Percentiles rank a stretch among this genome's conserved stretches.
phyloP scores from a whole-genome alignment of 805 yeast genomes.

The Candida koratica region DNA sequence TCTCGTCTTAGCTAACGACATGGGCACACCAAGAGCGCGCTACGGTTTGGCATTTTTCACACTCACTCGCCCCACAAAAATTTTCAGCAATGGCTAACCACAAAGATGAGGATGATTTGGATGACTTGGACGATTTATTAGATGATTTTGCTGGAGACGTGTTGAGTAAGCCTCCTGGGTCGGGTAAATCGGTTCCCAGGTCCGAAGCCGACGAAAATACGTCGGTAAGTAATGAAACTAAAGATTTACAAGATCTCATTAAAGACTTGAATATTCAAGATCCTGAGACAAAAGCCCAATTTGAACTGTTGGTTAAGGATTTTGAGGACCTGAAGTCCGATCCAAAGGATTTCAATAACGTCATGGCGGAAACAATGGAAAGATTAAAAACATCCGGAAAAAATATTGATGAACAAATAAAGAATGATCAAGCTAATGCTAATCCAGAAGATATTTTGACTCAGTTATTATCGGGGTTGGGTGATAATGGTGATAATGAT shows the following conservation, averaged over 20 bases:
- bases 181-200: slow-evolving; percentile 25
- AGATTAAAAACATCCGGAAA: slow-evolving; percentile 76
- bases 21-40: too few species aligned
- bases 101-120: slow-evolving; percentile 47
- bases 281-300: slow-evolving; percentile 49
- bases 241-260: slow-evolving; percentile 41
- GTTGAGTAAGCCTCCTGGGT: slow-evolving; percentile 58
- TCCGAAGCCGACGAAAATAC: slow-evolving; percentile 28
- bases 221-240: slow-evolving; percentile 23
- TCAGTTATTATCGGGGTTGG: slow-evolving; percentile 52
- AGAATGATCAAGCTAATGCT: slow-evolving; percentile 39
- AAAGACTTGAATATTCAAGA: slow-evolving; percentile 47
- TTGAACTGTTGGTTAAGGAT: slow-evolving; percentile 46
- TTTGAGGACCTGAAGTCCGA: slow-evolving; percentile 33
- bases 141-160: slow-evolving; percentile 81
- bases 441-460: slow-evolving; percentile 53
- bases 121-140: slow-evolving; percentile 76
- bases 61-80: slow-evolving; percentile 7
- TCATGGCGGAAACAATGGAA: slow-evolving; percentile 75
- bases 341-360: slow-evolving; percentile 53
- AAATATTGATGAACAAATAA: slow-evolving; percentile 57
- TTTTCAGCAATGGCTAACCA: slow-evolving; percentile 3
- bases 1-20: slow-evolving; percentile 70
- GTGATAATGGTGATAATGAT: slow-evolving; percentile 41
- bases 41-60: slow-evolving; percentile 7